Percentiles rank a stretch among this genome's conserved stretches.
Evolutionary conservation across 2,329 filamentous ascomycete species (phyloP).

Genomic region (Pseudogymnoascus sp.): DNA sequence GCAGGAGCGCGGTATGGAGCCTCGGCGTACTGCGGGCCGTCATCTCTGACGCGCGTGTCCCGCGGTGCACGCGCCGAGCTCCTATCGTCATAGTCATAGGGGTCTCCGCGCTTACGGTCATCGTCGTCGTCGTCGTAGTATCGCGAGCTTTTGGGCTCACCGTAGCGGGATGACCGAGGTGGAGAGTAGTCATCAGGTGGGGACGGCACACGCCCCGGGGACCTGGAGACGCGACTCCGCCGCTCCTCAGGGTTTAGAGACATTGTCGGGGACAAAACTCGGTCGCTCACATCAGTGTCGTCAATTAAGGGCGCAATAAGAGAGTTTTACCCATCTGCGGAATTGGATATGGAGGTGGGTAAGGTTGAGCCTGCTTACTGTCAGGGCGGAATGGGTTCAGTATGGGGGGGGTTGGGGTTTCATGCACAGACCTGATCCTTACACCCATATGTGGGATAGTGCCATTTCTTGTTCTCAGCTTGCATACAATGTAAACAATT

Average conservation of each 20-base stretch:
- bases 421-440: constrained; percentile 8
- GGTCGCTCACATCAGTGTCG: neutral
- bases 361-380: constrained; percentile 1
- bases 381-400: constrained; percentile 7
- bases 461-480: neutral
- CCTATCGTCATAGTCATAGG: neutral
- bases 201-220: neutral
- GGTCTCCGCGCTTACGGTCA: neutral
- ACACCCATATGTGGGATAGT: constrained; percentile 7
- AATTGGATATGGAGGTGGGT: constrained; percentile 6
- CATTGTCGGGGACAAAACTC: constrained; percentile 4
- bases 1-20: neutral
- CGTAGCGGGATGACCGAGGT: neutral
- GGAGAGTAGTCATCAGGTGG: constrained; percentile 3
- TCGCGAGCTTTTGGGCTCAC: neutral
- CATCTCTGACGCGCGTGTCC: constrained; percentile 3
- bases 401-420: constrained; percentile 8
- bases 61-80: neutral
- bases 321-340: neutral
- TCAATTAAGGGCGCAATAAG: constrained; percentile 1
- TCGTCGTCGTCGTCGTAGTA: constrained; percentile 5
- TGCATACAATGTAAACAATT: constrained; percentile 4
- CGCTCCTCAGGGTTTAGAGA: constrained; percentile 5
- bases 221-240: neutral
- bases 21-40: constrained; percentile 2